Conservation (phyloP, 208 protist species). For the Leishmania martiniquensis region DNA sequence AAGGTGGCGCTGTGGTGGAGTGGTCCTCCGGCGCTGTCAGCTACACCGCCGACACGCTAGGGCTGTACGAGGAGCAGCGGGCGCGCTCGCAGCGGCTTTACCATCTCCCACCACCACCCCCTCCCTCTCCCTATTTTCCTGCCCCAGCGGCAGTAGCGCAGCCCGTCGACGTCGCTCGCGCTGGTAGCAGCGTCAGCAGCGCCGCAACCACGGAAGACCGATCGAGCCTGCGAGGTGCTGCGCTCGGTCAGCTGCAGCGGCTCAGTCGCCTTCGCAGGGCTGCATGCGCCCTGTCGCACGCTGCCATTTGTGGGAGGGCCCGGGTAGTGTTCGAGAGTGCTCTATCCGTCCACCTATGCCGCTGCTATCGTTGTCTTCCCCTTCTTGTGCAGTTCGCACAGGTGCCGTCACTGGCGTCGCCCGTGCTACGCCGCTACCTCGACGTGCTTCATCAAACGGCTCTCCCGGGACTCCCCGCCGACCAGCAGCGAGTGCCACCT, state of each 20-base stretch:
- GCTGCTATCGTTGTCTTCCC: slow-evolving; percentile 23
- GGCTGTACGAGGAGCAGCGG: slow-evolving; percentile 62
- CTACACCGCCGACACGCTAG: slow-evolving; percentile 64
- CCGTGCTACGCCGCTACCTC: slow-evolving; percentile 23
- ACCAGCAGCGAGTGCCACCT: background rate
- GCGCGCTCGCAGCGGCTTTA: slow-evolving; percentile 48
- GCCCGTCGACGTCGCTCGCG: background rate
- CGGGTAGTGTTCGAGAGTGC: background rate
- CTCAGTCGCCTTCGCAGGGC: slow-evolving; percentile 17
- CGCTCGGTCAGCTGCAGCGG: slow-evolving; percentile 50
- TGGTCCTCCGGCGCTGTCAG: slow-evolving; percentile 61
- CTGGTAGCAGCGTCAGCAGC: background rate
- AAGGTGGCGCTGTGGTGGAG: slow-evolving; percentile 56
- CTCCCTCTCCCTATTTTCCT: background rate
- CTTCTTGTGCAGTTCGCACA: slow-evolving; percentile 36
- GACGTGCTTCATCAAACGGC: slow-evolving; percentile 24
- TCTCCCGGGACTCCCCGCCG: slow-evolving; percentile 15
- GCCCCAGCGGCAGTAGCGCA: background rate
- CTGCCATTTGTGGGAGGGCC: too few species aligned
- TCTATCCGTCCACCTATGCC: background rate
- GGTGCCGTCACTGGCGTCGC: slow-evolving; percentile 24
- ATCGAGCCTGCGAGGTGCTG: slow-evolving; percentile 43
- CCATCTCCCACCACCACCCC: slow-evolving; percentile 29
- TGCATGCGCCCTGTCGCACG: background rate
- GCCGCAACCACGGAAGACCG: slow-evolving; percentile 8